Evolutionary conservation across 139 green algal species (phyloP).

Genomic region (Coccomyxa sp.): DNA sequence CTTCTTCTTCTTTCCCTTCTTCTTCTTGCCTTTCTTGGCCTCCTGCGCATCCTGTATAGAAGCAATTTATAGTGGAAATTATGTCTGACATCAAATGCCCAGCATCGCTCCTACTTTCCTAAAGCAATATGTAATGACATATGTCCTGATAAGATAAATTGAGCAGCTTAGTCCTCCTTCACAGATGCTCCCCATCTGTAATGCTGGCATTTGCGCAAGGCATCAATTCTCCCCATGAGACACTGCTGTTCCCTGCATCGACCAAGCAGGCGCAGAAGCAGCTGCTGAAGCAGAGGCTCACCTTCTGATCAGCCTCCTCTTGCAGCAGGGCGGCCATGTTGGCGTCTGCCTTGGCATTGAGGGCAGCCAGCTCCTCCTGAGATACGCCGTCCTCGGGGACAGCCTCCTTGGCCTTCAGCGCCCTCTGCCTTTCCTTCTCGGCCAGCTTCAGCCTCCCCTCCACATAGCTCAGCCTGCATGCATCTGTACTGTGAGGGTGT

Average conservation of each 20-base stretch:
- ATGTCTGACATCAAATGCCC: not conserved
- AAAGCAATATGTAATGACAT: not conserved
- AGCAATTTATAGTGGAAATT: not conserved
- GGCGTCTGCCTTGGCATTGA: constrained; percentile 30
- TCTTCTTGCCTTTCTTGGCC: constrained; percentile 13
- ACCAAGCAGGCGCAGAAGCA: not conserved
- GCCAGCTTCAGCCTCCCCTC: constrained; percentile 41
- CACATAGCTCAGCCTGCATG: constrained; percentile 37
- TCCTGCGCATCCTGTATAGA: not conserved
- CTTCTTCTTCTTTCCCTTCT: constrained; percentile 1
- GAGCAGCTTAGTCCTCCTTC: too few relatives aligned
- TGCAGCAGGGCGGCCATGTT: constrained; percentile 39
- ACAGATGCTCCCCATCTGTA: not conserved
- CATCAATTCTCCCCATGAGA: not conserved
- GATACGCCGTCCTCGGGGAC: not conserved
- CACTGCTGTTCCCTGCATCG: not conserved
- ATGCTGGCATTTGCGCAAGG: not conserved
- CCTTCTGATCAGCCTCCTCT: constrained; percentile 34
- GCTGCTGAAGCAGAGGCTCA: not conserved
- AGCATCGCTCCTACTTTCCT: not conserved
- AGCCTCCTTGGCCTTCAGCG: constrained; percentile 1
- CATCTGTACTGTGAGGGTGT: too few relatives aligned
- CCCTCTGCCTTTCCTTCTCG: constrained; percentile 33
- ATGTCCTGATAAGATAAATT: constrained; percentile 2
- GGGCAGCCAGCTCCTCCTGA: constrained; percentile 13